phyloP scores from a whole-genome alignment of 345 rosid genomes.

The Corymbia maculata region DNA sequence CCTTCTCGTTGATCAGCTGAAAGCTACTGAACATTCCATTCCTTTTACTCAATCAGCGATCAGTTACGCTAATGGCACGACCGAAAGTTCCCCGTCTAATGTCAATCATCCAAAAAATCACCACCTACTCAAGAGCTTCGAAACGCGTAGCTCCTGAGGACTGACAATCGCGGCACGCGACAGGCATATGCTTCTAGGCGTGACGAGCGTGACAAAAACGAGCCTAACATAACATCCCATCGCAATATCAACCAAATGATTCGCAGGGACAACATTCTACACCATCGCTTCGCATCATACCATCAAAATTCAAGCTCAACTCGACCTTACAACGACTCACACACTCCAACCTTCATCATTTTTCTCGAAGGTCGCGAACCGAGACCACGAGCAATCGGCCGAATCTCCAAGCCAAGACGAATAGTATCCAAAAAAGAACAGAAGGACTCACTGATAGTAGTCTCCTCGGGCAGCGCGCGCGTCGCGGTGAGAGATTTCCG shows the following conservation, averaged over 20 bases:
- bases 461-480: conserved; percentile 1
- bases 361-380: neutral
- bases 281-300: neutral
- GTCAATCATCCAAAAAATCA: neutral
- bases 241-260: neutral
- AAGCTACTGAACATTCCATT: neutral
- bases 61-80: neutral
- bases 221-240: neutral
- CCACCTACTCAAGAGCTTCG: neutral
- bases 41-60: neutral
- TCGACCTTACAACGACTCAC: neutral
- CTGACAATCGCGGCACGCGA: neutral
- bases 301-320: neutral
- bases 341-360: neutral
- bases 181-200: neutral
- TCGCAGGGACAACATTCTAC: neutral
- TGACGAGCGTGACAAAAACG: neutral
- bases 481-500: neutral
- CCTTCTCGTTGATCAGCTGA: neutral
- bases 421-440: neutral
- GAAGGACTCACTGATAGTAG: neutral
- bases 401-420: neutral
- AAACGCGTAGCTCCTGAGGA: neutral
- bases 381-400: neutral
- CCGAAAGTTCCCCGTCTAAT: neutral